A percentile compares a stretch with the other conserved stretches of the same genome.
phyloP scores from a whole-genome alignment of 2,329 filamentous ascomycete species.

The Cytospora piceicola region DNA sequence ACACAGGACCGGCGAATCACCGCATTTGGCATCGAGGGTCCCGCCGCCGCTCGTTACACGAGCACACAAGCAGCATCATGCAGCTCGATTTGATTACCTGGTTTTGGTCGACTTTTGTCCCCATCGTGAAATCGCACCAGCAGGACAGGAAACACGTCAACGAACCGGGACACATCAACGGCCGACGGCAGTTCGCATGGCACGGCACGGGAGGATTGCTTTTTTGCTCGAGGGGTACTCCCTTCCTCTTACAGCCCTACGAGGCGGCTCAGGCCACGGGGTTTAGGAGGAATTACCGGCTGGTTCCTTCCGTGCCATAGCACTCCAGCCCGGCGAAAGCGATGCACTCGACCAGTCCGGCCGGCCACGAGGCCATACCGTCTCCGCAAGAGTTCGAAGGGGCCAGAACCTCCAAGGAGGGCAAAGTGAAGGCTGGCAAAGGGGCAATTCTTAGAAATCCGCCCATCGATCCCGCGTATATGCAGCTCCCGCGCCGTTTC shows the following conservation, averaged over 20 bases:
- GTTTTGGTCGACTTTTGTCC: not conserved
- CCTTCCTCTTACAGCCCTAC: conserved; percentile 18
- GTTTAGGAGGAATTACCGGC: not conserved
- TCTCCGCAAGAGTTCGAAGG: not conserved
- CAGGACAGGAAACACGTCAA: conserved; percentile 1
- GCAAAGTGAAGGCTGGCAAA: not conserved
- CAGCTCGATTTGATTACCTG: not conserved
- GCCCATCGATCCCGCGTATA: not conserved
- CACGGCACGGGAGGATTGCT: conserved; percentile 23
- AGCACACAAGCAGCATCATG: conserved; percentile 3
- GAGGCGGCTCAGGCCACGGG: conserved; percentile 18
- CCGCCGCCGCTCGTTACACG: conserved; percentile 3
- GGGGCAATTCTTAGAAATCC: not conserved
- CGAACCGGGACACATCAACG: not conserved
- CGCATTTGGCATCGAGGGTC: conserved; percentile 1
- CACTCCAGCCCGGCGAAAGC: not conserved
- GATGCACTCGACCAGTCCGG: not conserved
- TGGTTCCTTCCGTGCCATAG: not conserved
- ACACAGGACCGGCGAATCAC: conserved; percentile 9
- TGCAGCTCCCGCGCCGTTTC: not conserved
- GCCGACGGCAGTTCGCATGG: conserved; percentile 15
- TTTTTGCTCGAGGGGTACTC: conserved; percentile 9
- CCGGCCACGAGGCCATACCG: not conserved
- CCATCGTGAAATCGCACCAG: not conserved
- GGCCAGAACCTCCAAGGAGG: not conserved